Percentiles rank a stretch among this genome's conserved stretches.
Evolutionary conservation across 2,329 filamentous ascomycete species (phyloP).

Genomic region (Phyllosticta citrichinensis): DNA sequence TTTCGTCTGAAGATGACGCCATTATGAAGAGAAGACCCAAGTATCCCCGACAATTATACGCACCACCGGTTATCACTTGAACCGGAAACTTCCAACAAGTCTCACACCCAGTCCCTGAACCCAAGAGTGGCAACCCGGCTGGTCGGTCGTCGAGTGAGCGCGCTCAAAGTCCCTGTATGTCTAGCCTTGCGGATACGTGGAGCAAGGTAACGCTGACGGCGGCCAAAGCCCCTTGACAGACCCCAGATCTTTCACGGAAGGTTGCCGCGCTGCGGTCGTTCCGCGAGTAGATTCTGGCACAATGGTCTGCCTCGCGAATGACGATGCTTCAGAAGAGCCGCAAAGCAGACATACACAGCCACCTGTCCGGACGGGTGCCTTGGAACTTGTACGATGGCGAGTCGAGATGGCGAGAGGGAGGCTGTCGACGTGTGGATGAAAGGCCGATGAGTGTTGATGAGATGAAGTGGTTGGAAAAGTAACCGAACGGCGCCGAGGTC

Average conservation of each 20-base stretch:
- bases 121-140: neutral
- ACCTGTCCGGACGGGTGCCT: neutral
- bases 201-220: conserved; percentile 1
- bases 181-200: neutral
- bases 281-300: neutral
- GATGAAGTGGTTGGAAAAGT: too few relatives aligned
- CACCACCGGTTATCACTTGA: neutral
- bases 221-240: conserved; percentile 1
- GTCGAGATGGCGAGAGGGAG: neutral
- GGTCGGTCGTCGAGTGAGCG: neutral
- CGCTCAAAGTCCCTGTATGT: neutral
- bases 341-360: neutral
- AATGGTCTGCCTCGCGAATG: neutral
- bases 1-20: neutral
- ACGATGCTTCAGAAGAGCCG: neutral
- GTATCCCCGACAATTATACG: neutral
- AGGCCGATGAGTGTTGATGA: too few relatives aligned
- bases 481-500: too few relatives aligned
- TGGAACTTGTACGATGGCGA: neutral
- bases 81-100: too few relatives aligned
- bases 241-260: conserved; percentile 3
- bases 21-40: neutral
- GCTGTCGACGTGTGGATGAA: neutral
- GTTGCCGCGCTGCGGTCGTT: neutral
- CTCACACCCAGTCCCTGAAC: neutral